Conservation (phyloP, 2,329 filamentous ascomycete species). For the Cercospora sp. region DNA sequence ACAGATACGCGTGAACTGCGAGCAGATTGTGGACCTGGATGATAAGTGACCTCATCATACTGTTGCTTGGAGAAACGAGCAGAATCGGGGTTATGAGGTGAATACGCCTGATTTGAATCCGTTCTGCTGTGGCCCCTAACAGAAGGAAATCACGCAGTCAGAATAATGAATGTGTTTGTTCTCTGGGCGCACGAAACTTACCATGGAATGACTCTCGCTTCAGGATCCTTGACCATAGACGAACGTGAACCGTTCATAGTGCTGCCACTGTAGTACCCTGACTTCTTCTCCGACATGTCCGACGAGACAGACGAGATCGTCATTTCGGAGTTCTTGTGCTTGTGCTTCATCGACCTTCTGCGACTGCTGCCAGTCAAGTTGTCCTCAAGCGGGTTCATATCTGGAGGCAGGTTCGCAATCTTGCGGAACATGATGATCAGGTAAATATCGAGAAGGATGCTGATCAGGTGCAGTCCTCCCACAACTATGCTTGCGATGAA, state of each 20-base stretch:
- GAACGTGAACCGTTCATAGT: slow-evolving; percentile 43
- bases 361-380: slow-evolving; percentile 68
- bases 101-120: slow-evolving; percentile 61
- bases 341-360: slow-evolving; percentile 59
- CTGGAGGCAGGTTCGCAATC: slow-evolving; percentile 79
- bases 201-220: slow-evolving; percentile 66
- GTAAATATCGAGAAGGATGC: slow-evolving; percentile 70
- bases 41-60: slow-evolving; percentile 42
- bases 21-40: slow-evolving; percentile 37
- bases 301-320: slow-evolving; percentile 39
- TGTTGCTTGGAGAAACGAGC: slow-evolving; percentile 57
- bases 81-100: slow-evolving; percentile 51
- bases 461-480: slow-evolving; percentile 68
- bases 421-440: slow-evolving; percentile 76
- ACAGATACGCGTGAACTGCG: slow-evolving; percentile 43
- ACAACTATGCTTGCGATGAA: slow-evolving; percentile 67
- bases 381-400: slow-evolving; percentile 91
- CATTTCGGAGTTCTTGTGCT: slow-evolving; percentile 66
- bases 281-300: slow-evolving; percentile 57
- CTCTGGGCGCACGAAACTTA: background rate
- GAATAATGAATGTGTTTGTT: background rate
- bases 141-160: background rate
- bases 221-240: slow-evolving; percentile 45
- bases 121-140: slow-evolving; percentile 66
- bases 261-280: slow-evolving; percentile 52